Evolutionary conservation across 441 rosid genomes (phyloP), one percentile per base, ranked within the genome.

Genomic region (Hura crepitans): DNA sequence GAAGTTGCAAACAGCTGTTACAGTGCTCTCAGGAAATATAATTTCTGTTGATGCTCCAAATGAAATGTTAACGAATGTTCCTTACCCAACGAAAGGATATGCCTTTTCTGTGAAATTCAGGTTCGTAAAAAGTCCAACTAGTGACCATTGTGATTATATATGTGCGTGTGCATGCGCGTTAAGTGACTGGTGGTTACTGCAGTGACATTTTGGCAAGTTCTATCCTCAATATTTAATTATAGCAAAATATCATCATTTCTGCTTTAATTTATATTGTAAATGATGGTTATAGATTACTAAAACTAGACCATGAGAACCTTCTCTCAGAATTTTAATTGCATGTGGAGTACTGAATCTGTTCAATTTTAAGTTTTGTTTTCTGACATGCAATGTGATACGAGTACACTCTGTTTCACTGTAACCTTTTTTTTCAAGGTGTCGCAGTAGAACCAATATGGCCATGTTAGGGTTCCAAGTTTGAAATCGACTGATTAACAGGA

Each of bases 61-160:
- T 77, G 94, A 85, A 85, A 83, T 83, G 73, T 82, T 90, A 39
- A 84, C 97, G 67, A 95, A 95, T 78, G 86, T 81, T 76, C 94
- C 96, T 56, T 81, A 83, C 82, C 97, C 97, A 25, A 66, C 80
- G 14, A 85, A 85, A 76, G 97, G 99, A 78, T 95, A 83, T 75
- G 77, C 74, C 75, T 95, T 95, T 81, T 51, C 83, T 39, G 89
- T 95, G 77, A 90, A 83, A 77, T 83, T 90, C 85, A 85, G 96
- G 99, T 95, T 45, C 74, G 87, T 75, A 69, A 53, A 56, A 30
- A 72, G n/a, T 69, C 54, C 50, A 39, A 66, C 55, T 57, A 77
- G 18, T 70, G 39, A 43, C 47, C 56, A 57, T 35, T 27, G 18
- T 68, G 63, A 46, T 62, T 31, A n/a, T 62, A 57, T 17, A 25